Evolutionary conservation across 2,329 filamentous ascomycete genomes (phyloP), one percentile per base, ranked within the genome.

Genomic region (Pseudogymnoascus sp.): DNA sequence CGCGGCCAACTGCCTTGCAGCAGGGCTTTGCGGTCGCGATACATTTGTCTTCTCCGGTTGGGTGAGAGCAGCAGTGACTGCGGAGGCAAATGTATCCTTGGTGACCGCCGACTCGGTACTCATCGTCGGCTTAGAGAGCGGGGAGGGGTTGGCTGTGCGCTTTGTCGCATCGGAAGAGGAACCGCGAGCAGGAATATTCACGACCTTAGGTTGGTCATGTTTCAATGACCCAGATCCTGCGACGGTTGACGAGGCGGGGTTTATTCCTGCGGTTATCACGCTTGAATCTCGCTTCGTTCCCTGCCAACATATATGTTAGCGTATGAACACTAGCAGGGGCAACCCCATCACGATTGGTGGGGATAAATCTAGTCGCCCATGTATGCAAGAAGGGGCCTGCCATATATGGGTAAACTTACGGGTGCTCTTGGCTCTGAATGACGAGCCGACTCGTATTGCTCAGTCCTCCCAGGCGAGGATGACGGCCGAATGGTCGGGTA

Each of bases 1-100:
- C n/a, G 93, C 91, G 53, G 90, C 87, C 40, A 97, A 83, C 64
- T 96, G 91, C 74, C 91, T 88, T 13, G 90, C 88, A 19, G 93
- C 93, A 57, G 90, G 86, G 62, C 78, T 78, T 67, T 71, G 63
- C 59, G 71, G 67, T 33, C 64, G 64, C 2, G 47, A 33, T 33
- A 35, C 35, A 28, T 61, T 61, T 40, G 28, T 63, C 60, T 71
- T 71, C 6, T 68, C 57, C 61, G 71, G 71, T 28, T 70, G 63
- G 60, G 72, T 71, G 7, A 72, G 66, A n/a, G 72, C 72, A 33
- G 73, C 71, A 65, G 69, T 73, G 28, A 74, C 72, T 11, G 71
- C 68, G 61, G 75, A 71, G 42, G 76, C 68, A 64, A 77, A 74
- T 59, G 77, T 75, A 62, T 77, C 75, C 65, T 79, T 78, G 31